phyloP scores from a whole-genome alignment of 140 eudicot genomes.

The Stevia rebaudiana region DNA sequence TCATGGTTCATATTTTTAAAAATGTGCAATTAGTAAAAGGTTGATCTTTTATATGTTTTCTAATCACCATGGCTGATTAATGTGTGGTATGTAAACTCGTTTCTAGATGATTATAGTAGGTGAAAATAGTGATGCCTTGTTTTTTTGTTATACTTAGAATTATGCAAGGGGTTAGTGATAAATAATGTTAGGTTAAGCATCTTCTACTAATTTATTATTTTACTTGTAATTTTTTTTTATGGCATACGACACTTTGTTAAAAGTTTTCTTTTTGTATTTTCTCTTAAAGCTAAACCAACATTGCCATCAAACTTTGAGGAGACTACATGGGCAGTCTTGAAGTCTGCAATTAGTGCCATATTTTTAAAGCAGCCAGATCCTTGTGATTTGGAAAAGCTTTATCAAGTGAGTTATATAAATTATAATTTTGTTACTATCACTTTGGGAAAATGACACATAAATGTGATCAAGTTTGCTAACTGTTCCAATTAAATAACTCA shows the following conservation, averaged over 20 bases:
- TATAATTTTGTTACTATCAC: no score
- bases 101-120: background rate
- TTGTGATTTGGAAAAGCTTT: conserved; percentile 86
- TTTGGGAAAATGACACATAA: no score
- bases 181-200: background rate
- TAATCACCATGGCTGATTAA: no score
- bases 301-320: conserved; percentile 87
- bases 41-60: no score
- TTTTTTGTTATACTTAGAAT: background rate
- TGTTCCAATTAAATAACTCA: no score
- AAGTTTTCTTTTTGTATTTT: conserved; percentile 11
- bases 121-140: background rate
- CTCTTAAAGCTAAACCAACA: conserved; percentile 67
- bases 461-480: no score
- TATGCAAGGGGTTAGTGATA: background rate
- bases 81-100: background rate
- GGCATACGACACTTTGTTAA: background rate
- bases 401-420: conserved; percentile 62
- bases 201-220: background rate
- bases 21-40: no score
- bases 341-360: conserved; percentile 93
- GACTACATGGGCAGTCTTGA: conserved; percentile 83
- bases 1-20: no score
- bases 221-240: background rate
- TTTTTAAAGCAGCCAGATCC: conserved; percentile 87